Evolutionary conservation across 441 rosid genomes (phyloP), one percentile per base, ranked within the genome.

Genomic region (Erysimum cheiri): DNA sequence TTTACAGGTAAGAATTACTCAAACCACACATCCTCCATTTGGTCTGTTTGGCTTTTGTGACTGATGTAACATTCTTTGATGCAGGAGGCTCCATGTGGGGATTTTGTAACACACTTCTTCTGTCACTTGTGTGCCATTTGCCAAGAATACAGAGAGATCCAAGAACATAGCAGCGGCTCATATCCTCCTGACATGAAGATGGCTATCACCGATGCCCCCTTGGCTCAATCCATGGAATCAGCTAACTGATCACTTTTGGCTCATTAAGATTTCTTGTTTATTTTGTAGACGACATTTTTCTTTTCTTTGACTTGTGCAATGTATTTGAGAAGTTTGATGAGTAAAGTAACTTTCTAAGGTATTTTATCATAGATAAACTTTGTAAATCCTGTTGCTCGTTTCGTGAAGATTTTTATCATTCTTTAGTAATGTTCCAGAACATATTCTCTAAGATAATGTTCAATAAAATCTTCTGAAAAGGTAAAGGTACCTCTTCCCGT

Each of bases 1-100:
- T 62, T 76, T 94, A 74, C 85, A 83, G 97, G 98, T 89, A 79
- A 33, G 26, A 15, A 14, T 54, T 74, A 47, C 65, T 37, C 52
- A 61, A 2, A 43, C 28, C 26, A 8, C 17, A 39, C n/a, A n/a
- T n/a, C n/a, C n/a, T n/a, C n/a, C n/a, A n/a, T n/a, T n/a, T n/a
- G n/a, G n/a, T 43, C 31, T 33, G 8, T 47, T 13, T 26, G 10
- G 39, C 28, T 12, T 26, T 67, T 52, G 10, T 53, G n/a, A 28
- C 14, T 7, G 14, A 40, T 43, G 49, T 52, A 35, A 28, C 63
- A 36, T 17, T 65, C 3, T 62, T 63, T 77, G 58, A 41, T 71
- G 82, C 89, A 94, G 98, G 98, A 88, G 75, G 96, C 87, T n/a
- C 96, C 96, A 15, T 94, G 97, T 72, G 85, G 91, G 35, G 98